A percentile compares a stretch with the other conserved stretches of the same genome.
Evolutionary conservation across 2,329 filamentous ascomycete species (phyloP).

Genomic region (Fusarium longipes): DNA sequence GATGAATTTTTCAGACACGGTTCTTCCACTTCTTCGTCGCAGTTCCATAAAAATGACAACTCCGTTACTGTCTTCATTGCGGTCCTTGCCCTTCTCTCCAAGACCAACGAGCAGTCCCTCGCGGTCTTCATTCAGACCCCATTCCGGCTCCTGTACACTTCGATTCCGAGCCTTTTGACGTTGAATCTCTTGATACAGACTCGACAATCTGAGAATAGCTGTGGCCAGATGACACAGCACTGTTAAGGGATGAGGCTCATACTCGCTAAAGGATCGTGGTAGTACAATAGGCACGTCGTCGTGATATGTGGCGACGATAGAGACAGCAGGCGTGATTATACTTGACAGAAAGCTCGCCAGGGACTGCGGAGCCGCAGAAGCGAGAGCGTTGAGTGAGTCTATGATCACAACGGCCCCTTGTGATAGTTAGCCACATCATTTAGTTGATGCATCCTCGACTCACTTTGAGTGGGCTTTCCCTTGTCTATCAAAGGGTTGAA

Average conservation of each 20-base stretch:
- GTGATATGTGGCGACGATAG: conserved; percentile 85
- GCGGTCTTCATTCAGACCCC: conserved; percentile 79
- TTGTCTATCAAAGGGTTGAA: conserved; percentile 53
- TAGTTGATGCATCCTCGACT: conserved; percentile 36
- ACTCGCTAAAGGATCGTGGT: conserved; percentile 58
- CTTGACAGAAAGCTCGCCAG: conserved; percentile 77
- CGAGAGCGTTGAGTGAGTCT: conserved; percentile 80
- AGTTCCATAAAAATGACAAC: conserved; percentile 90
- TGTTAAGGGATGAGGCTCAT: conserved; percentile 76
- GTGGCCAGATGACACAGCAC: conserved; percentile 89
- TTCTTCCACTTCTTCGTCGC: conserved; percentile 82
- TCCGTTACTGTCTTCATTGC: conserved; percentile 50
- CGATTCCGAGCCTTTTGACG: conserved; percentile 80
- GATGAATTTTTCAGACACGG: conserved; percentile 76
- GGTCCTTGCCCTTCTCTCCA: conserved; percentile 59
- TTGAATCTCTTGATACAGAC: conserved; percentile 78
- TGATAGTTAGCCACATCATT: conserved; percentile 18
- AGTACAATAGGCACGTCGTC: conserved; percentile 75
- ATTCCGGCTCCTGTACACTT: conserved; percentile 79
- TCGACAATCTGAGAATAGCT: conserved; percentile 79
- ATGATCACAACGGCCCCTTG: conserved; percentile 80
- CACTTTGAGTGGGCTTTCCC: conserved; percentile 57
- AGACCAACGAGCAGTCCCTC: conserved; percentile 83
- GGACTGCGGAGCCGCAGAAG: conserved; percentile 63
- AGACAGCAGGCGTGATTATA: conserved; percentile 72